Evolutionary conservation across 441 rosid genomes (phyloP), one percentile per base, ranked within the genome.

Genomic region (Kokia cookei): DNA sequence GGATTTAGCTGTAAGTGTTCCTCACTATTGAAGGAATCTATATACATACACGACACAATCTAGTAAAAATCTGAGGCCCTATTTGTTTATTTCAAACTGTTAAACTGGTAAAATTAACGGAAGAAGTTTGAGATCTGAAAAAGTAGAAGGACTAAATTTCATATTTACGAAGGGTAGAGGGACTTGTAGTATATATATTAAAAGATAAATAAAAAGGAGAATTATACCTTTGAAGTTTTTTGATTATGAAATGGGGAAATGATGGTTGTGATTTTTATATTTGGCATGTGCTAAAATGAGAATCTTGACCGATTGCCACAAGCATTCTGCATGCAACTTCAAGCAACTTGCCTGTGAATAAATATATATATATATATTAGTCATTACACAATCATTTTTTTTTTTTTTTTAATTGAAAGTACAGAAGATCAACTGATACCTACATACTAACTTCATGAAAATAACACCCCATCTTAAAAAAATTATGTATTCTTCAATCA

Each of bases 261-360:
- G 15, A 45, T 8, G 47, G 57, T 12, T 64, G 2, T 7, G 48
- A 32, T 32, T 32, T 70, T 84, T 67, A 83, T 74, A 22, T 5
- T 10, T 65, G 85, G 85, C 88, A 86, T 77, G 79, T 80, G 79
- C 73, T 50, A 55, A 84, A 35, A 73, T 71, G 84, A 35, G 88
- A 79, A 81, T 83, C 86, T 74, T 86, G 87, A 61, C 89, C 88
- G 47, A 84, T 19, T 61, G 85, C 82, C 32, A 77, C 83, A 51
- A 86, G 88, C 86, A 88, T 79, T 71, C 67, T 67, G 78, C 91
- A 88, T 74, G 88, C 85, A 60, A 86, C 78, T 82, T 86, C 90
- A 77, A 88, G 76, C 82, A 88, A 83, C 80, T 83, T 88, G 67
- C 91, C 91, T 88, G 90, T 74, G 64, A 65, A 48, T 57, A 27